Conservation (phyloP, 345 rosid species). For the Brassica incana region DNA sequence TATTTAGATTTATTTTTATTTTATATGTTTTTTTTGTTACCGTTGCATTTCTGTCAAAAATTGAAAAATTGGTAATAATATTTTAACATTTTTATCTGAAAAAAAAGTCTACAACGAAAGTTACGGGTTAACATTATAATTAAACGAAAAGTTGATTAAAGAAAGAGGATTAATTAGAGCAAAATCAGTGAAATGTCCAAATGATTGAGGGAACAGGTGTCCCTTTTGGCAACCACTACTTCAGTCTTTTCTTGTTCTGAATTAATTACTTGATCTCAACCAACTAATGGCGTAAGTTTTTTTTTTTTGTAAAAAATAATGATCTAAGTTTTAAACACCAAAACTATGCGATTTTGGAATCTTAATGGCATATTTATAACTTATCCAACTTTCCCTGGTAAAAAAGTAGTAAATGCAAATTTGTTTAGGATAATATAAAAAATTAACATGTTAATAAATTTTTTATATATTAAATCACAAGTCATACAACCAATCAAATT, state of each 20-base stretch:
- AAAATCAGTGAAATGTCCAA: not conserved
- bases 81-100: too few relatives aligned
- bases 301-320: too few relatives aligned
- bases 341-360: not conserved
- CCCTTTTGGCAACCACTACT: slow-evolving; percentile 14
- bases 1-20: too few relatives aligned
- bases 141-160: not conserved
- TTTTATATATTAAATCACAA: too few relatives aligned
- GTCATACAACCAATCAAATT: too few relatives aligned
- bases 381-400: not conserved
- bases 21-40: too few relatives aligned
- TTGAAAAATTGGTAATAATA: too few relatives aligned
- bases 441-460: not conserved
- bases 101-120: not conserved
- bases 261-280: not conserved
- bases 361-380: not conserved
- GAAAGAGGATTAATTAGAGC: not conserved
- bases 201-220: slow-evolving; percentile 24
- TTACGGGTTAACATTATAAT: not conserved
- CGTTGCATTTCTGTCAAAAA: too few relatives aligned
- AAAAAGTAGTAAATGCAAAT: not conserved
- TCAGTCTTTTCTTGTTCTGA: not conserved
- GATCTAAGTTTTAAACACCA: not conserved
- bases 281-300: not conserved
- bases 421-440: not conserved